Conservation (phyloP, 2,329 filamentous ascomycete genomes). For the Exophiala sp. region DNA sequence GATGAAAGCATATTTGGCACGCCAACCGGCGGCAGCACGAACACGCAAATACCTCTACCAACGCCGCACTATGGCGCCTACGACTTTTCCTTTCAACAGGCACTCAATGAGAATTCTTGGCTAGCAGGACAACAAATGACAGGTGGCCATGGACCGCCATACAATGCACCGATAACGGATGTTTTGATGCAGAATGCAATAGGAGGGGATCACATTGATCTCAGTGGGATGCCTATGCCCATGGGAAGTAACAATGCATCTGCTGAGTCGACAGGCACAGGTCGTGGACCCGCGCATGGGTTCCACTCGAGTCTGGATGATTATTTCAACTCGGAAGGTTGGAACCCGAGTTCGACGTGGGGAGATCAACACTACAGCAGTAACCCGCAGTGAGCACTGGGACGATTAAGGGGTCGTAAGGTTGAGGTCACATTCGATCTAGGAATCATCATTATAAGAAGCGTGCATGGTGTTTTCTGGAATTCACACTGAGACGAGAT, state of each 20-base stretch:
- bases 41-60: conserved; percentile 1
- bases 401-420: too few species aligned
- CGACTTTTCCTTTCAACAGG: conserved; percentile 12
- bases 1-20: conserved; percentile 8
- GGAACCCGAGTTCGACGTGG: conserved; percentile 19
- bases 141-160: conserved; percentile 6
- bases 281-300: conserved; percentile 14
- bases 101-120: conserved; percentile 8
- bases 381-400: neutral
- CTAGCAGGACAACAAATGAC: conserved; percentile 3
- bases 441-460: neutral
- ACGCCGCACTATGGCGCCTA: conserved; percentile 1
- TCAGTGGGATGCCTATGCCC: conserved; percentile 1
- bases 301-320: conserved; percentile 20
- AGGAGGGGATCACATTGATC: conserved; percentile 5
- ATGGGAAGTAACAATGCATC: too few species aligned
- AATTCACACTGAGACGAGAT: neutral
- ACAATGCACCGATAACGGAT: conserved; percentile 18
- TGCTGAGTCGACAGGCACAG: conserved; percentile 3
- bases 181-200: conserved; percentile 18
- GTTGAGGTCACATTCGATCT: too few species aligned
- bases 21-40: neutral
- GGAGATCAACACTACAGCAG: conserved; percentile 7
- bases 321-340: conserved; percentile 19
- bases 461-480: neutral